Evolutionary conservation across 2,329 filamentous ascomycete species (phyloP).

Genomic region (Apiospora saccharicola): DNA sequence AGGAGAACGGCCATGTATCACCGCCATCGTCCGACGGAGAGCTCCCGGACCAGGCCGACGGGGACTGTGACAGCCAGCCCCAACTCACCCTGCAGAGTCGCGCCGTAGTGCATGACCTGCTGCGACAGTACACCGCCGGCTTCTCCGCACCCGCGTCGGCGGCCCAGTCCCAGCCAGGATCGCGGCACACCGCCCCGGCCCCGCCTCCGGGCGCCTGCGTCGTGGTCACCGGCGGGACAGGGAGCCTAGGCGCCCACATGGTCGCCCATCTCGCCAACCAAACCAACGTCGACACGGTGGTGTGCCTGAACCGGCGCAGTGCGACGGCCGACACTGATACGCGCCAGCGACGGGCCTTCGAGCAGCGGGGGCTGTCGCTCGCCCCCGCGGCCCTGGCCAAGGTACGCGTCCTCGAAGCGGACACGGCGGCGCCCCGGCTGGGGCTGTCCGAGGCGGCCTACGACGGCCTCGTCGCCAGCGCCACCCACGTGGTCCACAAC

Average conservation of each 20-base stretch:
- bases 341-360: constrained; percentile 24
- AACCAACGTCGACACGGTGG: constrained; percentile 1
- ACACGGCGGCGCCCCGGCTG: constrained; percentile 41
- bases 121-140: too few relatives aligned
- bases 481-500: constrained; percentile 59
- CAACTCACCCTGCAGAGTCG: too few relatives aligned
- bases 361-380: constrained; percentile 18
- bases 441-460: neutral
- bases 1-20: too few relatives aligned
- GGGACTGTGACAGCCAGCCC: too few relatives aligned
- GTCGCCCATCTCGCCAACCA: constrained; percentile 14
- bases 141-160: neutral
- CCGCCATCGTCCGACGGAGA: too few relatives aligned
- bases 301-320: constrained; percentile 25
- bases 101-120: too few relatives aligned
- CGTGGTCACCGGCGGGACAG: constrained; percentile 25
- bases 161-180: neutral
- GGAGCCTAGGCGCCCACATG: constrained; percentile 21
- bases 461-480: constrained; percentile 24
- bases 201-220: too few relatives aligned
- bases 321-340: neutral
- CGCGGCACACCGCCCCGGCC: too few relatives aligned
- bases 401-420: constrained; percentile 43
- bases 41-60: too few relatives aligned
- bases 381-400: constrained; percentile 1